Evolutionary conservation across 306 rosid species (phyloP).

Genomic region (Begonia fuchsioides): DNA sequence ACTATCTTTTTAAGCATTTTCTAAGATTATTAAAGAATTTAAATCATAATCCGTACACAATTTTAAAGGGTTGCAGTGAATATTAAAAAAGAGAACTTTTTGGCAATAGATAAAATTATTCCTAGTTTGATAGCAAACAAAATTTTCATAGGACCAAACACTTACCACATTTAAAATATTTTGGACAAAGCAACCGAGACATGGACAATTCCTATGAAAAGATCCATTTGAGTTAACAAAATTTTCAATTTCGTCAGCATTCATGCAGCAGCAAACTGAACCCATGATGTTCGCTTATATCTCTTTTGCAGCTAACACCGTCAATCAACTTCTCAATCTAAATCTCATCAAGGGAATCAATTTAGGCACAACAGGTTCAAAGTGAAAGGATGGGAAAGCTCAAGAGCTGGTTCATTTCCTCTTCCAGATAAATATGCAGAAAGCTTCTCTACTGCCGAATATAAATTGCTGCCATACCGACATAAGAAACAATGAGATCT

Average conservation of each 20-base stretch:
- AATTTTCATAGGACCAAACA: background rate
- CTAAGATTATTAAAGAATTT: too few species aligned
- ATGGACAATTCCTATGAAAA: conserved; percentile 55
- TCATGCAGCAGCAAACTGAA: conserved; percentile 84
- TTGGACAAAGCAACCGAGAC: conserved; percentile 66
- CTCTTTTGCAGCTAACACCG: conserved; percentile 10
- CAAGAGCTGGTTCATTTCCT: conserved; percentile 56
- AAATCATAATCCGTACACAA: too few species aligned
- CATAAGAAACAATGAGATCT: too few species aligned
- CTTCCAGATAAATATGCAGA: conserved; percentile 12
- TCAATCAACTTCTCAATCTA: conserved; percentile 15
- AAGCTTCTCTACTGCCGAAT: too few species aligned
- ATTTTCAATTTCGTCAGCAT: conserved; percentile 53
- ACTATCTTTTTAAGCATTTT: too few species aligned
- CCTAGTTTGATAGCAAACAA: too few species aligned
- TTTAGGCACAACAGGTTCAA: conserved; percentile 9
- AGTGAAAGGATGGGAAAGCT: conserved; percentile 59
- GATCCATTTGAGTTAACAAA: conserved; percentile 74
- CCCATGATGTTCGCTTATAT: conserved; percentile 60
- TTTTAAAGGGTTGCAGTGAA: too few species aligned
- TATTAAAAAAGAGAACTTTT: too few species aligned
- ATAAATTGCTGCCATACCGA: too few species aligned
- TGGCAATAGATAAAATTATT: too few species aligned
- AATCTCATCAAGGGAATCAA: conserved; percentile 18
- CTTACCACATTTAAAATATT: conserved; percentile 65